Conservation (phyloP, 805 yeast genomes). For the Zygoascus ofunaensis region DNA sequence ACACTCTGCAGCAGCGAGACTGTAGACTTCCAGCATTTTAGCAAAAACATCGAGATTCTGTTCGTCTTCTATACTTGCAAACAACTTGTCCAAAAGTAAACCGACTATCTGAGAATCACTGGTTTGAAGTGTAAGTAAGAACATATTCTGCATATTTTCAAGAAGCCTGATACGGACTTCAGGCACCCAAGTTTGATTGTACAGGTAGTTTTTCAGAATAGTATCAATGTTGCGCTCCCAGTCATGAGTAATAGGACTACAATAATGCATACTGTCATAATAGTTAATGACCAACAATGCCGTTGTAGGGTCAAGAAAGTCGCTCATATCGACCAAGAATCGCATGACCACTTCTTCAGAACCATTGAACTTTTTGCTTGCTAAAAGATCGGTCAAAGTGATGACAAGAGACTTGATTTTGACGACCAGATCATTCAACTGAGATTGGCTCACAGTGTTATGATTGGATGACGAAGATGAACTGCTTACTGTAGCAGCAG, state of each 20-base stretch:
- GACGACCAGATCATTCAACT: constrained; percentile 18
- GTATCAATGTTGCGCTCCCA: constrained; percentile 44
- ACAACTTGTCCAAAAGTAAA: constrained; percentile 26
- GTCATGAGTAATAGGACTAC: constrained; percentile 42
- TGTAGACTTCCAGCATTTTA: constrained; percentile 20
- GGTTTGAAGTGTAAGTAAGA: constrained; percentile 30
- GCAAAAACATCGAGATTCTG: constrained; percentile 29
- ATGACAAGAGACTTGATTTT: constrained; percentile 28
- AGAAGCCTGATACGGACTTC: constrained; percentile 19
- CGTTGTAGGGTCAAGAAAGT: constrained; percentile 30
- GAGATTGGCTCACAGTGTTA: constrained; percentile 13
- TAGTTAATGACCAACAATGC: constrained; percentile 39
- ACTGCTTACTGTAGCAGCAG: not conserved
- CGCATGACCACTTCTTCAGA: constrained; percentile 36
- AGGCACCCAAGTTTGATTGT: constrained; percentile 19
- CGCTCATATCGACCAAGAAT: constrained; percentile 34
- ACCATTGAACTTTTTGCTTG: constrained; percentile 32
- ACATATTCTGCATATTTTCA: constrained; percentile 31
- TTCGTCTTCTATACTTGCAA: constrained; percentile 27
- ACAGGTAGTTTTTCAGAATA: constrained; percentile 39
- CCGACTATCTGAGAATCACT: constrained; percentile 28
- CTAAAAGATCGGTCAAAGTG: constrained; percentile 28
- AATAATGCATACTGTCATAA: constrained; percentile 41
- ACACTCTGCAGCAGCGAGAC: constrained; percentile 20
- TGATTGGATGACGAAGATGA: not conserved